Evolutionary conservation across 2,329 filamentous ascomycete species (phyloP).

Genomic region (Microthyrium microscopicum): DNA sequence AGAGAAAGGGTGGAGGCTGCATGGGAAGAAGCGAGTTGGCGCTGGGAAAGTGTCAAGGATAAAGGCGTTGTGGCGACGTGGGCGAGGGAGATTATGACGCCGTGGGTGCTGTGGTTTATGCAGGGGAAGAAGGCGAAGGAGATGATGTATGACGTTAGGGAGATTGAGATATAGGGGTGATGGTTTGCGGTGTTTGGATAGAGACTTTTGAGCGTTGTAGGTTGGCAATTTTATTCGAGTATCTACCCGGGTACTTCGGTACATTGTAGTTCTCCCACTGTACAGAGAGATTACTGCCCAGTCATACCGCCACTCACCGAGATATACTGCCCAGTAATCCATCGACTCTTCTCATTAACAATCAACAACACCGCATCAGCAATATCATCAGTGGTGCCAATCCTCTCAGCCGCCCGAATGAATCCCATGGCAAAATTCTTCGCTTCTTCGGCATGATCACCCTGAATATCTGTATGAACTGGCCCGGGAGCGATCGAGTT

Average conservation of each 20-base stretch:
- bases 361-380: slow-evolving; percentile 26
- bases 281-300: slow-evolving; percentile 7
- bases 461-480: slow-evolving; percentile 19
- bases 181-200: too few relatives aligned
- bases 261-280: neutral
- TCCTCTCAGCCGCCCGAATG: slow-evolving; percentile 19
- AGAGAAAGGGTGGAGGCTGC: slow-evolving; percentile 22
- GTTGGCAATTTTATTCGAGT: too few relatives aligned
- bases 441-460: slow-evolving; percentile 11
- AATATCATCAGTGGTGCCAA: slow-evolving; percentile 24
- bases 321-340: slow-evolving; percentile 30
- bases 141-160: slow-evolving; percentile 10
- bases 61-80: slow-evolving; percentile 21
- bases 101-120: slow-evolving; percentile 20
- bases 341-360: slow-evolving; percentile 23
- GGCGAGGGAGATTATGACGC: slow-evolving; percentile 22
- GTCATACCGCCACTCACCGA: slow-evolving; percentile 23
- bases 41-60: slow-evolving; percentile 22
- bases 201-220: too few relatives aligned
- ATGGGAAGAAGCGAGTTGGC: slow-evolving; percentile 22
- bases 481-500: slow-evolving; percentile 28
- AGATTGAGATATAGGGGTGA: slow-evolving; percentile 9
- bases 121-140: slow-evolving; percentile 8
- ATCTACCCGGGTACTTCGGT: neutral
- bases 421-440: slow-evolving; percentile 11